Conservation (phyloP, 495 filamentous ascomycete species). For the Clavariopsis aquatica region DNA sequence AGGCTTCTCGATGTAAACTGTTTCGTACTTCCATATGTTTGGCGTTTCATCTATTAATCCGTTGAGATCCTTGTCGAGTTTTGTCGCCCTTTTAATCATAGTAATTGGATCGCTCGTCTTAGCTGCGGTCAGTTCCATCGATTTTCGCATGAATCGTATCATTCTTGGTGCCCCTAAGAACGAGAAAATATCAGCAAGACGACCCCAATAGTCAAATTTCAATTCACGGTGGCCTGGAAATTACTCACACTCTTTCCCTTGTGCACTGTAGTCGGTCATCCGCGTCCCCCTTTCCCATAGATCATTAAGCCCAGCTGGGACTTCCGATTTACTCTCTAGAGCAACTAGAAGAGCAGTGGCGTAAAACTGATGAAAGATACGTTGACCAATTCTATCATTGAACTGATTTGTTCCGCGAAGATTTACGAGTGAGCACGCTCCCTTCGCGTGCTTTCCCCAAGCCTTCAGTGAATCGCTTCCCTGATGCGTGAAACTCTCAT, state of each 20-base stretch:
- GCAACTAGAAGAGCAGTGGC: constrained; percentile 23
- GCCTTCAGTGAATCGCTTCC: constrained; percentile 22
- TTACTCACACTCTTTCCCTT: constrained; percentile 9
- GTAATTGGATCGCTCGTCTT: not conserved
- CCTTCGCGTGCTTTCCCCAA: constrained; percentile 27
- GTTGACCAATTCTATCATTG: constrained; percentile 12
- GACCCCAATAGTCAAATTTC: no score
- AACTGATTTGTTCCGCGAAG: constrained; percentile 22
- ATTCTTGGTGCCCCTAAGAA: constrained; percentile 4
- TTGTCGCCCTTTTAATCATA: constrained; percentile 12
- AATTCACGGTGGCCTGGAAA: not conserved
- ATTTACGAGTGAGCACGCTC: constrained; percentile 24
- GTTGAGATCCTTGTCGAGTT: constrained; percentile 20
- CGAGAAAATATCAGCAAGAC: not conserved
- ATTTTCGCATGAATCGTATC: constrained; percentile 16
- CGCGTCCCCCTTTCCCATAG: constrained; percentile 9
- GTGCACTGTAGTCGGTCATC: constrained; percentile 4
- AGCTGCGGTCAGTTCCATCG: constrained; percentile 2
- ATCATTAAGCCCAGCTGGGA: constrained; percentile 12
- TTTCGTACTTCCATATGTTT: constrained; percentile 27
- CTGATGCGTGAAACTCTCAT: constrained; percentile 27
- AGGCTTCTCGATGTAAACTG: constrained; percentile 7
- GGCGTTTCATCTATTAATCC: not conserved
- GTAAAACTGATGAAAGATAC: constrained; percentile 28
- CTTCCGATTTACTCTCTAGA: constrained; percentile 1